Evolutionary conservation across 768 basidiomycete genomes (phyloP).

Genomic region (Dacryopinax spathularia): DNA sequence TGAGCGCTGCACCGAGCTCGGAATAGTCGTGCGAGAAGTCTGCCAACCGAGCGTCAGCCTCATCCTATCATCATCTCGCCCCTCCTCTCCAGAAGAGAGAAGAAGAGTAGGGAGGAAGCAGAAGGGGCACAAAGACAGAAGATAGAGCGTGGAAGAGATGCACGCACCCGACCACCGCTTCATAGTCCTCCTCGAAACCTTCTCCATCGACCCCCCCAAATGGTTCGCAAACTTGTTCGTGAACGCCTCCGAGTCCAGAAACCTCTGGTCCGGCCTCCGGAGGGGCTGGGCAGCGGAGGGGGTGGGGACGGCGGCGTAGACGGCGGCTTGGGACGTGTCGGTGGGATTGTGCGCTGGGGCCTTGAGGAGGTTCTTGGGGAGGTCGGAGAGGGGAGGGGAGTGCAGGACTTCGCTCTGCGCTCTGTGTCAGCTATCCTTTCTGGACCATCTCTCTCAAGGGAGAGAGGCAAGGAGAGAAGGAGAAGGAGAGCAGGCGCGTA

Average conservation of each 20-base stretch:
- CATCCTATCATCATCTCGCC: too few species aligned
- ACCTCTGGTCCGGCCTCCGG: slow-evolving; percentile 86
- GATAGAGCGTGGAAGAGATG: neutral
- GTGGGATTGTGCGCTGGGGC: slow-evolving; percentile 92
- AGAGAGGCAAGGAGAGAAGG: neutral
- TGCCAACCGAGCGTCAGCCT: slow-evolving; percentile 18
- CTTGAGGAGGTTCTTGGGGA: slow-evolving; percentile 92
- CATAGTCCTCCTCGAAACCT: slow-evolving; percentile 77
- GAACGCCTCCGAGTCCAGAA: slow-evolving; percentile 89
- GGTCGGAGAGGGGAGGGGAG: slow-evolving; percentile 74
- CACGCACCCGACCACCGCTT: slow-evolving; percentile 85
- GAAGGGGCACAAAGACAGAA: too few species aligned
- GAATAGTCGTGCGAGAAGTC: slow-evolving; percentile 77
- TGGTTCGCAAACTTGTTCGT: slow-evolving; percentile 92
- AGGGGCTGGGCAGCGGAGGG: slow-evolving; percentile 80
- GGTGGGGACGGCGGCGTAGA: slow-evolving; percentile 75
- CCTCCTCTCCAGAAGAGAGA: too few species aligned
- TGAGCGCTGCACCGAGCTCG: slow-evolving; percentile 81
- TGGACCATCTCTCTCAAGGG: too few species aligned
- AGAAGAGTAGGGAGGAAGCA: too few species aligned
- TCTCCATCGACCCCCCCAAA: slow-evolving; percentile 85
- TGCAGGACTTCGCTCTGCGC: slow-evolving; percentile 76
- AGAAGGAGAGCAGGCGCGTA: slow-evolving; percentile 25
- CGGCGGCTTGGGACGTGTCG: slow-evolving; percentile 51
- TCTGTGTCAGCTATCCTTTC: too few species aligned